phyloP scores from a whole-genome alignment of 495 filamentous ascomycete species.

The Talaromyces nanjingensis region DNA sequence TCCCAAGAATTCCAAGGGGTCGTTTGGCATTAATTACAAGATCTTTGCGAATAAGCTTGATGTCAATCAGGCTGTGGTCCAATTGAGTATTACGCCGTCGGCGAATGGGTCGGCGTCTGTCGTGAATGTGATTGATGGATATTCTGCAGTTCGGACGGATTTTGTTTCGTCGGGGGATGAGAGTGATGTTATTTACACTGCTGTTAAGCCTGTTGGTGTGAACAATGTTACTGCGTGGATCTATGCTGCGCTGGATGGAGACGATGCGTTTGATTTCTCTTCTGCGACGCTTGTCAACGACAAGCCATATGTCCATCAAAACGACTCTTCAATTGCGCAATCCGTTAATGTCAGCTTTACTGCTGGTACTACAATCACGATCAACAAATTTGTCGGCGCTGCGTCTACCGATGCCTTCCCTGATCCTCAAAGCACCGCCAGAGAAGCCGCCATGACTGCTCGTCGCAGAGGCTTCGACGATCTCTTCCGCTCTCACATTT shows the following conservation, averaged over 20 bases:
- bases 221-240: slow-evolving; percentile 53
- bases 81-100: slow-evolving; percentile 46
- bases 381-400: slow-evolving; percentile 54
- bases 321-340: slow-evolving; percentile 56
- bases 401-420: slow-evolving; percentile 57
- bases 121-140: slow-evolving; percentile 53
- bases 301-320: slow-evolving; percentile 42
- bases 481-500: slow-evolving; percentile 41
- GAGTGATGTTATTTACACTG: slow-evolving; percentile 45
- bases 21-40: slow-evolving; percentile 50
- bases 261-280: slow-evolving; percentile 36
- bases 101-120: slow-evolving; percentile 40
- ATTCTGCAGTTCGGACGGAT: slow-evolving; percentile 49
- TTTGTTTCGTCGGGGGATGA: slow-evolving; percentile 46
- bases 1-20: slow-evolving; percentile 39
- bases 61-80: slow-evolving; percentile 56
- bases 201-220: slow-evolving; percentile 49
- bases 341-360: slow-evolving; percentile 41
- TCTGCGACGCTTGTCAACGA: slow-evolving; percentile 35
- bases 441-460: slow-evolving; percentile 35
- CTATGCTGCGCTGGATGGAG: slow-evolving; percentile 42
- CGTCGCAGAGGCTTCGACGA: slow-evolving; percentile 36
- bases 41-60: slow-evolving; percentile 56
- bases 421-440: slow-evolving; percentile 44
- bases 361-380: slow-evolving; percentile 38